Percentiles rank a stretch among this genome's conserved stretches.
phyloP scores from a whole-genome alignment of 1,139 yeast species.

The Waltiozyma sp. region DNA sequence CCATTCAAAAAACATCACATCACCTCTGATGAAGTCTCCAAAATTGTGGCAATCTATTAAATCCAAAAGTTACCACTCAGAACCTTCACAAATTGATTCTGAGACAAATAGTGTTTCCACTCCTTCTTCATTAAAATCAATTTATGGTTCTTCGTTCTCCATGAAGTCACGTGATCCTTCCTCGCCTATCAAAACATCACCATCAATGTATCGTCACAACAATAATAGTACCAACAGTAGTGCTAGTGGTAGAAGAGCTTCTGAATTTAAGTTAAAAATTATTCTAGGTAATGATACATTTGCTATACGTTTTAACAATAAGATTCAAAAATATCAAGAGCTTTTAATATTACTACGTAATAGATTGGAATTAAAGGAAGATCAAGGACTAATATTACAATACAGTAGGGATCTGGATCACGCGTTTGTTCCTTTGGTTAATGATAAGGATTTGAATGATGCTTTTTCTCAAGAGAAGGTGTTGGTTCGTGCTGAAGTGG shows the following conservation, averaged over 20 bases:
- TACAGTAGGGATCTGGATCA: conserved; percentile 6
- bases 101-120: conserved; percentile 1
- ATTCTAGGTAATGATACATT: conserved; percentile 15
- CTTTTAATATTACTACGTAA: conserved; percentile 13
- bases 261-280: conserved; percentile 13
- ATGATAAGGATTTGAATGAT: background rate
- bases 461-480: background rate
- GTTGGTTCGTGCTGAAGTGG: background rate
- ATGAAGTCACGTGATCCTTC: background rate
- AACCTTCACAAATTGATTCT: background rate
- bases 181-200: conserved; percentile 2
- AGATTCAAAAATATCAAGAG: conserved; percentile 1
- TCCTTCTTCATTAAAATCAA: background rate
- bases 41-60: conserved; percentile 7
- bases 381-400: conserved; percentile 8
- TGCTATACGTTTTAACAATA: conserved; percentile 12
- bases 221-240: background rate
- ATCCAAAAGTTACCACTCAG: conserved; percentile 2
- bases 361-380: conserved; percentile 14
- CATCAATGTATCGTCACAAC: conserved; percentile 2
- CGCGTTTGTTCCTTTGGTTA: background rate
- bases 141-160: conserved; percentile 1
- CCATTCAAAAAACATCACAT: background rate
- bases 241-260: background rate
- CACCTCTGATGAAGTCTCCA: conserved; percentile 9